A percentile compares a stretch with the other conserved stretches of the same genome.
Conservation (phyloP, 225 moss, liverwort and hornwort species). For the Thuidium tamariscinum region DNA sequence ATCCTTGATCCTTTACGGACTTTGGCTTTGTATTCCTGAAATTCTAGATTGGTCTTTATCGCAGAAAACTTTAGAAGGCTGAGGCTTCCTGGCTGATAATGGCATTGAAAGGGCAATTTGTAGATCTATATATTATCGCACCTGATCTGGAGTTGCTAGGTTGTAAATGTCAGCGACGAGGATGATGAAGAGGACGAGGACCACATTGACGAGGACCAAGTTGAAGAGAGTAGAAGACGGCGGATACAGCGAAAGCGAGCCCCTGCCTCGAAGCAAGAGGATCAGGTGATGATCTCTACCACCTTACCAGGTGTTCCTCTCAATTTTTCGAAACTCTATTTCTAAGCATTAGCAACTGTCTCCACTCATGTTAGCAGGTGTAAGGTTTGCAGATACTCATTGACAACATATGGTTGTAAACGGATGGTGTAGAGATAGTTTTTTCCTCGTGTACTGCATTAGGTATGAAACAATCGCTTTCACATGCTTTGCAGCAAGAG, state of each 20-base stretch:
- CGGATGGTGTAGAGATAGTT: background rate
- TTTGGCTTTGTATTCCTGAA: background rate
- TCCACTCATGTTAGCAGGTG: background rate
- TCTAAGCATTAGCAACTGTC: background rate
- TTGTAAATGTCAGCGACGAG: conserved; percentile 30
- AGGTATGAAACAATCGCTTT: background rate
- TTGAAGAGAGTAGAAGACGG: conserved; percentile 2
- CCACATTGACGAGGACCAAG: conserved; percentile 14
- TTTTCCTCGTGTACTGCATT: background rate
- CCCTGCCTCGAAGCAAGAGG: conserved; percentile 25
- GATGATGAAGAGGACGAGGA: conserved; percentile 46
- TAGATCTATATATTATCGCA: background rate
- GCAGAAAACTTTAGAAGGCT: background rate
- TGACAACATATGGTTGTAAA: background rate
- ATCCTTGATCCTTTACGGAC: background rate
- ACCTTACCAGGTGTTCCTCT: background rate
- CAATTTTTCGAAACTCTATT: background rate
- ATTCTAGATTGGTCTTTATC: background rate
- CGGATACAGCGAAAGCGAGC: conserved; percentile 13
- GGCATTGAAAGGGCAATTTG: background rate
- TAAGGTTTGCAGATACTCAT: background rate
- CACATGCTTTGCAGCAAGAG: conserved; percentile 40
- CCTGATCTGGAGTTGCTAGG: conserved; percentile 24
- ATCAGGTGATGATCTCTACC: conserved; percentile 24
- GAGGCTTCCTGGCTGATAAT: background rate